Evolutionary conservation across 257 asterid species (phyloP).

Genomic region (Verbascum thapsus): DNA sequence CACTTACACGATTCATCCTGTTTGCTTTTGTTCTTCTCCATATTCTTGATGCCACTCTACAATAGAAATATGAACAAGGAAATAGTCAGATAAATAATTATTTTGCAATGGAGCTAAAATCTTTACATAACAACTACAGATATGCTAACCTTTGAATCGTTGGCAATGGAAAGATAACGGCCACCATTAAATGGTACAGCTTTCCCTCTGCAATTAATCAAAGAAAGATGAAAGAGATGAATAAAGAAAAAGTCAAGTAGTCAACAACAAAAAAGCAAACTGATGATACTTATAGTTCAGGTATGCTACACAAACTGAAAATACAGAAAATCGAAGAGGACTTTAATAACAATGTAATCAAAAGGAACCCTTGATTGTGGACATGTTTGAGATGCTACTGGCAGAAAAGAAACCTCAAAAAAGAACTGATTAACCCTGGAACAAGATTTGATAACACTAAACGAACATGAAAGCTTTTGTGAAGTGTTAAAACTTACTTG

Average conservation of each 20-base stretch:
- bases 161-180: constrained; percentile 28
- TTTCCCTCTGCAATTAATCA: constrained; percentile 41
- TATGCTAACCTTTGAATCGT: constrained; percentile 48
- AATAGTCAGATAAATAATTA: constrained; percentile 21
- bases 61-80: constrained; percentile 27
- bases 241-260: constrained; percentile 7
- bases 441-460: neutral
- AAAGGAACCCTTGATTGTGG: neutral
- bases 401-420: neutral
- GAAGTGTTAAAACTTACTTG: constrained; percentile 38
- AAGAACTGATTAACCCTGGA: neutral
- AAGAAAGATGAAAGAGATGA: neutral
- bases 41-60: constrained; percentile 47
- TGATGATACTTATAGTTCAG: neutral
- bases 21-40: constrained; percentile 54
- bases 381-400: neutral
- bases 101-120: constrained; percentile 6
- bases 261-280: constrained; percentile 5
- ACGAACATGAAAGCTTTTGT: neutral
- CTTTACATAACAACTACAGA: neutral
- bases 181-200: constrained; percentile 30
- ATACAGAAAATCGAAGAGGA: constrained; percentile 1
- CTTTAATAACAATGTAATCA: neutral
- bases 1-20: constrained; percentile 48
- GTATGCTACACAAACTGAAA: neutral